A percentile compares a stretch with the other conserved stretches of the same genome.
These are phyloP conservation scores for Saccharomyces uvarum DNA, from an alignment of 1,139 yeast species.

Conservation along the genomic window DNA sequence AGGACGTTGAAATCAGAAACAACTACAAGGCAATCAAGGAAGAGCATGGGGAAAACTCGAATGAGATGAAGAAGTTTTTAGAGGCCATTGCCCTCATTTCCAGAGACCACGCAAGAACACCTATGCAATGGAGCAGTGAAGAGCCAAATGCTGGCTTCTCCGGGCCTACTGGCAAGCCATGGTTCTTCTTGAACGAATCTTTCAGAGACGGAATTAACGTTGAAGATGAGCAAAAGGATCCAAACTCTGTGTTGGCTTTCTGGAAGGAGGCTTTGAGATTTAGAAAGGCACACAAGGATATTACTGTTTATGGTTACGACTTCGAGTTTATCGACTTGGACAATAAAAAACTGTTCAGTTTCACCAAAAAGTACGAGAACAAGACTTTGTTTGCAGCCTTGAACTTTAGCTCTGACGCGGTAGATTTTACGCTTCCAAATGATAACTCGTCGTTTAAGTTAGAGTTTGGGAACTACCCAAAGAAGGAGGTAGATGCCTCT, in stretches of 20 bases:
- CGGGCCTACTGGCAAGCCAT: constrained; percentile 37
- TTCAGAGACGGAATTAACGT: constrained; percentile 43
- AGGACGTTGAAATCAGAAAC: constrained; percentile 44
- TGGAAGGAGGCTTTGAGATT: constrained; percentile 39
- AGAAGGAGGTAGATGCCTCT: constrained; percentile 2
- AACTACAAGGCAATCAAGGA: constrained; percentile 36
- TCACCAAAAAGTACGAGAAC: constrained; percentile 32
- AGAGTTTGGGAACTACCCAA: constrained; percentile 19
- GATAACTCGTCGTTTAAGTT: constrained; percentile 13
- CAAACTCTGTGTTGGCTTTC: constrained; percentile 42
- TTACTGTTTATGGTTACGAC: constrained; percentile 41
- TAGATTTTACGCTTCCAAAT: constrained; percentile 1
- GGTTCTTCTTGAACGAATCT: constrained; percentile 50
- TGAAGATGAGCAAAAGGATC: constrained; percentile 40
- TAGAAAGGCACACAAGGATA: constrained; percentile 41
- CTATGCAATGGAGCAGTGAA: constrained; percentile 12
- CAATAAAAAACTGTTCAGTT: constrained; percentile 37
- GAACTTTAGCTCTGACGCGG: constrained; percentile 36
- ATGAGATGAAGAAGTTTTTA: neutral
- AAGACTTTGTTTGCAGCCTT: constrained; percentile 38
- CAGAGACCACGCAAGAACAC: neutral
- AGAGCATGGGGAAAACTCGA: neutral
- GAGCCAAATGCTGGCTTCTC: constrained; percentile 44
- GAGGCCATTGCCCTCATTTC: neutral
- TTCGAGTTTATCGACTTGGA: constrained; percentile 39